These are phyloP conservation scores for Aspergillus vadensis DNA, from an alignment of 2,329 filamentous ascomycete genomes.

Conservation along the genomic window DNA sequence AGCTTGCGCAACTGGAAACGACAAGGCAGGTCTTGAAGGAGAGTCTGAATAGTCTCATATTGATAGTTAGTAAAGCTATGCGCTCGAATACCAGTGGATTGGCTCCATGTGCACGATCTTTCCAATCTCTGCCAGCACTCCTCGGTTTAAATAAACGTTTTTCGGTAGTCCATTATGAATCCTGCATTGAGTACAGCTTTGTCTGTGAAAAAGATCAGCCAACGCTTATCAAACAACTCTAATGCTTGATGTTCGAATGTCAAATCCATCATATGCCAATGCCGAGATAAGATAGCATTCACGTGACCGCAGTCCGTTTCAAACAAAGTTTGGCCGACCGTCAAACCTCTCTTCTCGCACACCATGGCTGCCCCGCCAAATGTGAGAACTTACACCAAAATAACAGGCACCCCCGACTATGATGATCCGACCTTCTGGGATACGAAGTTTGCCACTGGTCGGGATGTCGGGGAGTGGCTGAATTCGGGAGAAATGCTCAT, in stretches of 20 bases:
- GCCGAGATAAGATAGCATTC: background rate
- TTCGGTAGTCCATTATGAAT: background rate
- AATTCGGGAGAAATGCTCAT: constrained; percentile 37
- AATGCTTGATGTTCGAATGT: background rate
- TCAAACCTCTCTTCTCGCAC: background rate
- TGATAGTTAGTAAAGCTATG: too few species aligned
- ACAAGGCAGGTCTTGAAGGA: too few species aligned
- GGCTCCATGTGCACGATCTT: too few species aligned
- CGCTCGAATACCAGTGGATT: too few species aligned
- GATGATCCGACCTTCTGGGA: constrained; percentile 39
- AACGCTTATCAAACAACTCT: background rate
- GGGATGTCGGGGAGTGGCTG: constrained; percentile 42
- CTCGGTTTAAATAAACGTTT: background rate
- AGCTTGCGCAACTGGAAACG: too few species aligned
- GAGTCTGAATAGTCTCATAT: too few species aligned
- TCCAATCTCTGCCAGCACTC: background rate
- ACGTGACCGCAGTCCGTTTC: constrained; percentile 1
- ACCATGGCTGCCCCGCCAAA: constrained; percentile 22
- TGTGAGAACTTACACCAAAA: constrained; percentile 21
- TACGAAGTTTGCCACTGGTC: constrained; percentile 36
- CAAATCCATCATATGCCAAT: background rate
- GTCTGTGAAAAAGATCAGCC: background rate
- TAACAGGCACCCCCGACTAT: constrained; percentile 36
- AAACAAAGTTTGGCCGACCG: background rate
- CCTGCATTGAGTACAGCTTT: background rate